A percentile compares a stretch with the other conserved stretches of the same genome.
These are phyloP conservation scores for Annulohypoxylon stygium DNA, from an alignment of 495 filamentous ascomycete species.

Conservation along the genomic window DNA sequence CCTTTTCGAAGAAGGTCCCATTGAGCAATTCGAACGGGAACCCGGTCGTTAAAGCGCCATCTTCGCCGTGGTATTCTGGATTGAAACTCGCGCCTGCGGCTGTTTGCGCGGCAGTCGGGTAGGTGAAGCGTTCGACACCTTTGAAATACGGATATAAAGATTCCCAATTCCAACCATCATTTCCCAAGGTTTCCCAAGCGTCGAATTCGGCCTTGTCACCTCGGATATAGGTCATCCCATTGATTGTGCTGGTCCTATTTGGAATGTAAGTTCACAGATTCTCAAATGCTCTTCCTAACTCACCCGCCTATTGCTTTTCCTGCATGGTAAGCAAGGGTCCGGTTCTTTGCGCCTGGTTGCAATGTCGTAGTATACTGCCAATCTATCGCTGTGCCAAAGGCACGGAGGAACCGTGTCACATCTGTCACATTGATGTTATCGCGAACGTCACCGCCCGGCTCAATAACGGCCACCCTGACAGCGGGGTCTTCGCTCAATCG, in stretches of 20 bases:
- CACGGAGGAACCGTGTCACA: constrained; percentile 52
- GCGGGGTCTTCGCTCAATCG: constrained; percentile 64
- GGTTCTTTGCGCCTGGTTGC: constrained; percentile 58
- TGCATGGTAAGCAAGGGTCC: constrained; percentile 55
- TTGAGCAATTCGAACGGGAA: constrained; percentile 56
- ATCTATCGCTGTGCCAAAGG: constrained; percentile 63
- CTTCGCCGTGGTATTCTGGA: constrained; percentile 60
- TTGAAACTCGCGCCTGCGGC: constrained; percentile 60
- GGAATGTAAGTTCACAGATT: too few species aligned
- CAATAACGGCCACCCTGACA: constrained; percentile 64
- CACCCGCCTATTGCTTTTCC: constrained; percentile 66
- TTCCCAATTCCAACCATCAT: constrained; percentile 71
- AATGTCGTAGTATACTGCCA: constrained; percentile 64
- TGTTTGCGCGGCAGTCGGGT: constrained; percentile 56
- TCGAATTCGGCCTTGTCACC: constrained; percentile 70
- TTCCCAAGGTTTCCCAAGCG: constrained; percentile 70
- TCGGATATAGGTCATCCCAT: constrained; percentile 67
- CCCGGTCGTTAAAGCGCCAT: constrained; percentile 63
- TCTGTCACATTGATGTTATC: constrained; percentile 65
- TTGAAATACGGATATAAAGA: constrained; percentile 57
- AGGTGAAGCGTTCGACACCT: constrained; percentile 58
- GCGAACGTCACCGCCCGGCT: constrained; percentile 64
- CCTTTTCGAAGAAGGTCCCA: constrained; percentile 47
- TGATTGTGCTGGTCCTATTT: neutral
- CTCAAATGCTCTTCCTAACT: too few species aligned